phyloP scores from a whole-genome alignment of 345 rosid genomes.

The Rhodamnia argentea region DNA sequence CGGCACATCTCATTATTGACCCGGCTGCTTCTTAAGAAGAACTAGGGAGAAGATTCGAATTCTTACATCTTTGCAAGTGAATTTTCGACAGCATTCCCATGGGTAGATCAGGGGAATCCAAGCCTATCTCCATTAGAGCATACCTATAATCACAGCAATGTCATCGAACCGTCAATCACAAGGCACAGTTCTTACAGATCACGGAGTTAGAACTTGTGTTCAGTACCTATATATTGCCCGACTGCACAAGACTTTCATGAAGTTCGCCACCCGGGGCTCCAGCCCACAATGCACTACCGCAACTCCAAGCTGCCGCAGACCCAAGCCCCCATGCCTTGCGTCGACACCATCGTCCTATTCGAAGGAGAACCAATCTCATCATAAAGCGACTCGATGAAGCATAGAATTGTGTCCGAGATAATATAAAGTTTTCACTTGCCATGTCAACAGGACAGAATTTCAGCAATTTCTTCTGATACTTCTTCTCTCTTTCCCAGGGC shows the following conservation, averaged over 20 bases:
- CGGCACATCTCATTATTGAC: background rate
- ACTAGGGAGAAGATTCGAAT: no score
- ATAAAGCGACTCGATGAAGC: background rate
- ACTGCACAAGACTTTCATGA: constrained; percentile 56
- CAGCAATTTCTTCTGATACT: constrained; percentile 51
- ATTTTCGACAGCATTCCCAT: constrained; percentile 53
- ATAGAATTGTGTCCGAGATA: background rate
- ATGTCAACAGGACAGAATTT: constrained; percentile 64
- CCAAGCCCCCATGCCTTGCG: constrained; percentile 68
- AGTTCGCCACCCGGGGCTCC: constrained; percentile 53
- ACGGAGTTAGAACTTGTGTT: background rate
- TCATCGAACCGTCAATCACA: background rate
- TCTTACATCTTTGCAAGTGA: constrained; percentile 57
- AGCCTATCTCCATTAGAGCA: constrained; percentile 65
- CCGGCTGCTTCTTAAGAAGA: background rate
- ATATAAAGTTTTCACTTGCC: constrained; percentile 16
- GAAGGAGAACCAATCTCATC: background rate
- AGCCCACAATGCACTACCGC: constrained; percentile 58
- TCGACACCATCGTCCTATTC: constrained; percentile 63
- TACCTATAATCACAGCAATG: constrained; percentile 21
- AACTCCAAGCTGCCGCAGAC: constrained; percentile 52
- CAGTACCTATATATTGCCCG: constrained; percentile 59
- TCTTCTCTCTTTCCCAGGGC: constrained; percentile 81
- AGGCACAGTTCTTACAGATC: background rate
- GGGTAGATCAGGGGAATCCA: constrained; percentile 63